Evolutionary conservation across 306 rosid species (phyloP).

Genomic region (Prunus kanzakura): DNA sequence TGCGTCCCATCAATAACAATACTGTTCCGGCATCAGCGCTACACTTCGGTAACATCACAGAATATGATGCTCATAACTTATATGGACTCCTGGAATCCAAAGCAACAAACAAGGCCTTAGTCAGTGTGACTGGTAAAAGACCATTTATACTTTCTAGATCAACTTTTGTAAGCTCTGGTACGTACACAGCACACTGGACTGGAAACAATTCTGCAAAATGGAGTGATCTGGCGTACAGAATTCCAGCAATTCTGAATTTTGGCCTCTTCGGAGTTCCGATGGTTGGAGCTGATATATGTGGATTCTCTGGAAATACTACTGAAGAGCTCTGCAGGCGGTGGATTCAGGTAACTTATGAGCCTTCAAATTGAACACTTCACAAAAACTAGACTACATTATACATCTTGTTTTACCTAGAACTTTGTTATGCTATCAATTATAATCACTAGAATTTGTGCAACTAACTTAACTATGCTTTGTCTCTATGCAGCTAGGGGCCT

Average conservation of each 20-base stretch:
- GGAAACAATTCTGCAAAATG: slow-evolving; percentile 87
- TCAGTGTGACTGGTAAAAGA: slow-evolving; percentile 58
- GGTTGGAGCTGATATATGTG: slow-evolving; percentile 30
- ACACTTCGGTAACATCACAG: slow-evolving; percentile 62
- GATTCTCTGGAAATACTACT: slow-evolving; percentile 35
- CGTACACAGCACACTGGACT: too few species aligned
- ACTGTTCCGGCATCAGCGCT: slow-evolving; percentile 64
- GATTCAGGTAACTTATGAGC: slow-evolving; percentile 67
- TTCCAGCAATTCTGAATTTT: slow-evolving; percentile 62
- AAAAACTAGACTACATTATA: neutral
- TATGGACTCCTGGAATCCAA: slow-evolving; percentile 72
- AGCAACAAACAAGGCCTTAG: slow-evolving; percentile 59
- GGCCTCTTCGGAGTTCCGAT: slow-evolving; percentile 87
- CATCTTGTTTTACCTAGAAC: neutral
- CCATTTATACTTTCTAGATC: slow-evolving; percentile 69
- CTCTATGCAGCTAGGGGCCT: slow-evolving; percentile 33
- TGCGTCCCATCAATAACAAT: slow-evolving; percentile 36
- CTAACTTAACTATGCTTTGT: neutral
- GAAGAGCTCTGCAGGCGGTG: slow-evolving; percentile 93
- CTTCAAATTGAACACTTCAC: neutral
- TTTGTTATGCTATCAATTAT: too few species aligned
- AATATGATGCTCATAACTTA: slow-evolving; percentile 75
- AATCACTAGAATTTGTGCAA: neutral
- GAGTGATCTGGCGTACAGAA: slow-evolving; percentile 73
- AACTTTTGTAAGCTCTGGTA: too few species aligned